Conservation (phyloP, 2,329 filamentous ascomycete genomes). For the Diaporthe destruens region DNA sequence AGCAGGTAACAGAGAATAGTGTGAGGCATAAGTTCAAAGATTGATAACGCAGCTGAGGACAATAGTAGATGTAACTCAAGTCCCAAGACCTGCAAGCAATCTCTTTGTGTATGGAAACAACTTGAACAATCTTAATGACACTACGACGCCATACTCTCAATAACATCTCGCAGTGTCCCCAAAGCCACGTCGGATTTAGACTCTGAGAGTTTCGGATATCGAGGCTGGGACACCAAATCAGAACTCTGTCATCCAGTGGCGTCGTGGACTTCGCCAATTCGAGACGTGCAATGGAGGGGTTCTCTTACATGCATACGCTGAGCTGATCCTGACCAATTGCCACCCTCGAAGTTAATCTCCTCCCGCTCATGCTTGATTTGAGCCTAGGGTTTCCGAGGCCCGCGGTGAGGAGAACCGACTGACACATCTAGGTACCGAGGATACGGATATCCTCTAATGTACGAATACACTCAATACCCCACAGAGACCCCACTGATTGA, state of each 20-base stretch:
- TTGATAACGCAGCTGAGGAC: too few species aligned
- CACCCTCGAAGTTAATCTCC: slow-evolving; percentile 18
- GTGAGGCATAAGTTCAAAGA: too few species aligned
- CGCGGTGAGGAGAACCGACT: slow-evolving; percentile 9
- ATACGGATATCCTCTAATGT: not conserved
- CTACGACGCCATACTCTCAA: not conserved
- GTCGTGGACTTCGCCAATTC: slow-evolving; percentile 7
- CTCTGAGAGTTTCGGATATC: slow-evolving; percentile 1
- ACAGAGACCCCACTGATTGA: not conserved
- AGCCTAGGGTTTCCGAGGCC: slow-evolving; percentile 5
- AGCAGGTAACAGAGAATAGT: too few species aligned
- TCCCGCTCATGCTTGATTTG: slow-evolving; percentile 12
- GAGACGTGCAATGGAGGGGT: slow-evolving; percentile 27
- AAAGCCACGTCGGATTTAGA: not conserved
- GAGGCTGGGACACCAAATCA: slow-evolving; percentile 3
- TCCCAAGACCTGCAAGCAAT: not conserved
- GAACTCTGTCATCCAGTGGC: slow-evolving; percentile 28
- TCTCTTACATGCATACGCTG: not conserved
- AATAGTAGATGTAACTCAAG: too few species aligned
- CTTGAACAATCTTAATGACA: not conserved
- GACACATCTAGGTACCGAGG: not conserved
- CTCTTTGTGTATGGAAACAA: not conserved
- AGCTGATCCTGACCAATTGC: slow-evolving; percentile 27
- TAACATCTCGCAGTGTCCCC: not conserved
- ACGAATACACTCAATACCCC: not conserved